Conservation (phyloP, 2,329 filamentous ascomycete genomes). For the Verticillium zaregamsianum region DNA sequence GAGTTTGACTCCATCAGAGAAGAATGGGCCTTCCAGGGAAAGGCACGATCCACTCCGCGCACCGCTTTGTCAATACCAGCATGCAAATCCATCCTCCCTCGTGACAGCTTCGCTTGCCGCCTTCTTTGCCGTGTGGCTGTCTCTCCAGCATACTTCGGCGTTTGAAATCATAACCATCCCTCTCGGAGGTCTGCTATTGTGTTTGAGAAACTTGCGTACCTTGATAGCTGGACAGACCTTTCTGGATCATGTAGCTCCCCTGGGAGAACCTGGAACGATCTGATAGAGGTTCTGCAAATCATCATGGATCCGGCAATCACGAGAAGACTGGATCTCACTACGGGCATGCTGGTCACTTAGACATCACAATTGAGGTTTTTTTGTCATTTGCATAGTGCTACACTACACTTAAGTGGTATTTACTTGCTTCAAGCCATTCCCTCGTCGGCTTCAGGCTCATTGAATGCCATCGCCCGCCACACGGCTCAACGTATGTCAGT, state of each 20-base stretch:
- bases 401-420: background rate
- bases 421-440: background rate
- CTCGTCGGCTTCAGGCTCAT: too few species aligned
- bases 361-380: constrained; percentile 5
- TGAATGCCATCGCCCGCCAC: too few species aligned
- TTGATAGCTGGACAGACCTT: constrained; percentile 8
- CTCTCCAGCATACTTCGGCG: constrained; percentile 10
- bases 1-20: too few species aligned
- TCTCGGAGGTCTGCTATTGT: background rate
- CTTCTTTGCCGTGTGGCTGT: background rate
- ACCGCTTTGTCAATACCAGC: too few species aligned
- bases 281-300: constrained; percentile 4
- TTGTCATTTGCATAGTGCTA: background rate
- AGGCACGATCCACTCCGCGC: too few species aligned
- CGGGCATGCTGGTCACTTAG: constrained; percentile 9
- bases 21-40: background rate
- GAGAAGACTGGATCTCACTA: constrained; percentile 10
- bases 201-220: background rate
- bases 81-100: background rate
- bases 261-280: background rate
- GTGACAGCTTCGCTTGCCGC: background rate
- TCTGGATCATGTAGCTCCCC: constrained; percentile 1
- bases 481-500: background rate
- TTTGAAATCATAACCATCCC: constrained; percentile 2
- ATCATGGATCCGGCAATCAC: constrained; percentile 3